A percentile compares a stretch with the other conserved stretches of the same genome.
Evolutionary conservation across 495 filamentous ascomycete genomes (phyloP).

Genomic region (Neurospora terricola): DNA sequence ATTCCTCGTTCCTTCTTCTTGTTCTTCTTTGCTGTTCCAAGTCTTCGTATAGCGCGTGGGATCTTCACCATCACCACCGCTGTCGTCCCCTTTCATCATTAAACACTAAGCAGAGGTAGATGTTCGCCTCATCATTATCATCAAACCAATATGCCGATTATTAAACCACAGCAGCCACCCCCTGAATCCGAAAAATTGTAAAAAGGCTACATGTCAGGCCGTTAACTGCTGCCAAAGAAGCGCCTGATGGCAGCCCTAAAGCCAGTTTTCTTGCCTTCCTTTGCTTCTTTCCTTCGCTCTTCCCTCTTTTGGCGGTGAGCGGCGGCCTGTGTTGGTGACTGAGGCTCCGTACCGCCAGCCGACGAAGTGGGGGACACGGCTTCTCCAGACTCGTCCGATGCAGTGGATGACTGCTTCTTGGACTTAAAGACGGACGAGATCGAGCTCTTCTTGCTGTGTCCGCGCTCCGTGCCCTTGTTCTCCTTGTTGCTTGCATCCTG

Average conservation of each 20-base stretch:
- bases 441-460: slow-evolving; percentile 8
- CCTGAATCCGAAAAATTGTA: background rate
- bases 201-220: background rate
- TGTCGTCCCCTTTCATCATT: background rate
- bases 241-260: slow-evolving; percentile 49
- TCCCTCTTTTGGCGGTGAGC: slow-evolving; percentile 23
- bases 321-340: slow-evolving; percentile 5
- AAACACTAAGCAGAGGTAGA: background rate
- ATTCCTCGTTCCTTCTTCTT: background rate
- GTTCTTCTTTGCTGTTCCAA: background rate
- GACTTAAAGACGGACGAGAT: slow-evolving; percentile 2
- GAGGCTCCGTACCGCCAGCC: slow-evolving; percentile 9
- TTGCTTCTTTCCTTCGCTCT: slow-evolving; percentile 46
- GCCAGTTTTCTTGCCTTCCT: slow-evolving; percentile 71
- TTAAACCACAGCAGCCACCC: background rate
- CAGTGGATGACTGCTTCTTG: slow-evolving; percentile 1
- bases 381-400: slow-evolving; percentile 11
- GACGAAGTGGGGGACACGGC: slow-evolving; percentile 5
- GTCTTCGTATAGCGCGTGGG: background rate
- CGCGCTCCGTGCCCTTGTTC: slow-evolving; percentile 7
- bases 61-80: background rate
- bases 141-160: background rate
- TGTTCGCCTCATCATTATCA: background rate
- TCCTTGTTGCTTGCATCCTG: slow-evolving; percentile 10
- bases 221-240: slow-evolving; percentile 13